Percentiles rank a stretch among this genome's conserved stretches.
Evolutionary conservation across 1,139 yeast species (phyloP).

Genomic region (Lodderomyces parapsilosis): DNA sequence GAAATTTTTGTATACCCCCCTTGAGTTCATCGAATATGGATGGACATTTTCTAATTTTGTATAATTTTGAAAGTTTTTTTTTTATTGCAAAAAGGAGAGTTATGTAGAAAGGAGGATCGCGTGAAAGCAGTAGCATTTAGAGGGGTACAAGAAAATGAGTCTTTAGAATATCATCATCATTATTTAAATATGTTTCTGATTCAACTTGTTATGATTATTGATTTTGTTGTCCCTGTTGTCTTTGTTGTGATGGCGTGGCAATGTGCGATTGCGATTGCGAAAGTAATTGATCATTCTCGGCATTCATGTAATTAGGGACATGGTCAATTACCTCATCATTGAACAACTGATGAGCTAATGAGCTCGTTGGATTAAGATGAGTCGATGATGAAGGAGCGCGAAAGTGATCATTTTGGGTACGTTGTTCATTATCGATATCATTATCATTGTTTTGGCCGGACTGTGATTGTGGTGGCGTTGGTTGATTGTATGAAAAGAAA

Average conservation of each 20-base stretch:
- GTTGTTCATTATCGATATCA: not conserved
- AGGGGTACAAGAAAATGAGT: no score
- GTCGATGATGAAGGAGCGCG: not conserved
- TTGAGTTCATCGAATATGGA: no score
- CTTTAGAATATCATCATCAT: no score
- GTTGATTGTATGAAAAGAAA: constrained; percentile 1
- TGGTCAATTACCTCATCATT: constrained; percentile 23
- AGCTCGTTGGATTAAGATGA: not conserved
- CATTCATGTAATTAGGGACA: constrained; percentile 39
- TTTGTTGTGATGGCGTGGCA: not conserved
- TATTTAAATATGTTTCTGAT: no score
- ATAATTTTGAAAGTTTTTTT: not conserved
- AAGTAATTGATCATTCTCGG: constrained; percentile 27
- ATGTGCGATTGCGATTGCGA: not conserved
- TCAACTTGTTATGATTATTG: not conserved
- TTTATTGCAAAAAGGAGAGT: not conserved
- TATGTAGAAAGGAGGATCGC: not conserved
- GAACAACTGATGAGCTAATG: constrained; percentile 10
- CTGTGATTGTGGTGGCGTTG: constrained; percentile 6
- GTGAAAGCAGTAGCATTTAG: no score
- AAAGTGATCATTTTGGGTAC: not conserved
- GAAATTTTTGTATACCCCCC: not conserved
- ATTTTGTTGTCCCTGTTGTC: not conserved
- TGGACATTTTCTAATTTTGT: not conserved
- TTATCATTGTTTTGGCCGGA: not conserved